Percentiles rank a stretch among this genome's conserved stretches.
Conservation (phyloP, 139 green algal genomes). For the Micractinium sp. region DNA sequence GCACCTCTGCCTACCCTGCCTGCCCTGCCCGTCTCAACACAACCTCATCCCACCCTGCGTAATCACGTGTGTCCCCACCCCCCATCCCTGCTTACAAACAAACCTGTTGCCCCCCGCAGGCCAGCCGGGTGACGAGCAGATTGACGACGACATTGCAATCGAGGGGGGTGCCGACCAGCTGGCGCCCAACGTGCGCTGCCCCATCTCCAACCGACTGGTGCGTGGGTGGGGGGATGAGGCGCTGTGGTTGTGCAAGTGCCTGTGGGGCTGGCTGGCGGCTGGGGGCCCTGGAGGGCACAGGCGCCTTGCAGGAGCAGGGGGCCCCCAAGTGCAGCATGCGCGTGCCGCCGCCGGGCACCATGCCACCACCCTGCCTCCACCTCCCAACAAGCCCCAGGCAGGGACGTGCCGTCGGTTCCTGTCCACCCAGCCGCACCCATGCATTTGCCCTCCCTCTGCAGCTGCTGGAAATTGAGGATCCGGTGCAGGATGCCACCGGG, state of each 20-base stretch:
- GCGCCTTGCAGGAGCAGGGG: too few relatives aligned
- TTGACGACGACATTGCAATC: slow-evolving; percentile 48
- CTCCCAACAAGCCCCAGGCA: not conserved
- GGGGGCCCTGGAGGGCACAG: too few relatives aligned
- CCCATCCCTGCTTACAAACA: not conserved
- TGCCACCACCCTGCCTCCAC: not conserved
- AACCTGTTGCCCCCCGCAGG: not conserved
- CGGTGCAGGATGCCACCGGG: slow-evolving; percentile 13
- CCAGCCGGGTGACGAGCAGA: not conserved
- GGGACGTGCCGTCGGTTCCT: not conserved
- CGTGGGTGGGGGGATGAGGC: too few relatives aligned
- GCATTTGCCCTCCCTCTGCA: not conserved
- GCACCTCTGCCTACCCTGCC: not conserved
- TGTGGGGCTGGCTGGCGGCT: not conserved
- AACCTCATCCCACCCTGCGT: too few relatives aligned
- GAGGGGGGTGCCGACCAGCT: slow-evolving; percentile 10
- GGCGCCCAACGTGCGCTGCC: slow-evolving; percentile 38
- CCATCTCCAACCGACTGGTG: slow-evolving; percentile 28
- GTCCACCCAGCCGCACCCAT: too few relatives aligned
- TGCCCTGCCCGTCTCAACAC: not conserved
- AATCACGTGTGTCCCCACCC: too few relatives aligned
- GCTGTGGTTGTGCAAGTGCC: not conserved
- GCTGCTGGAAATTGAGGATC: slow-evolving; percentile 1
- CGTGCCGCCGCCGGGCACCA: not conserved
- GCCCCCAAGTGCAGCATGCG: too few relatives aligned